Conservation (phyloP, 2,329 filamentous ascomycete species). For the Talaromyces sp. region DNA sequence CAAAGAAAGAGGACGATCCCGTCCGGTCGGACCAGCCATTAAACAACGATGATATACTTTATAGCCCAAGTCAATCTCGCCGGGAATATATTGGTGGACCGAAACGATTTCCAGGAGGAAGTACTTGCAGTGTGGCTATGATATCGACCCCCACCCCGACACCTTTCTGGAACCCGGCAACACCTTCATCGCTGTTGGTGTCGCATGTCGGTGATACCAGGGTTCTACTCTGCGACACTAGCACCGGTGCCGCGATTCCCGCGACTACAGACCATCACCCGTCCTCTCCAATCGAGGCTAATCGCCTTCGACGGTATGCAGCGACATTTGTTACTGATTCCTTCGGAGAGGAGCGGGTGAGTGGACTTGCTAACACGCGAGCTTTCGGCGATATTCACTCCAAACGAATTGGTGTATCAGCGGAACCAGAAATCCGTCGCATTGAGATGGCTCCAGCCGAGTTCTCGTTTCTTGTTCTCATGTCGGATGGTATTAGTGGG, state of each 20-base stretch:
- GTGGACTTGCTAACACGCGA: constrained; percentile 87
- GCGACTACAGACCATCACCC: constrained; percentile 92
- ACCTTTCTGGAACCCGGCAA: constrained; percentile 91
- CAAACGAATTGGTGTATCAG: constrained; percentile 90
- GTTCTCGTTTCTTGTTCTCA: constrained; percentile 83
- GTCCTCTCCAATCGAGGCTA: constrained; percentile 77
- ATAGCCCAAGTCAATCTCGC: constrained; percentile 52
- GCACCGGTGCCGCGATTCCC: constrained; percentile 73
- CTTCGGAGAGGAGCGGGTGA: constrained; percentile 95
- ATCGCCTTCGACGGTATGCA: constrained; percentile 78
- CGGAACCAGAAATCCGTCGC: constrained; percentile 82
- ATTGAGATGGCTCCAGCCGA: constrained; percentile 77
- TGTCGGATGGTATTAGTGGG: constrained; percentile 85
- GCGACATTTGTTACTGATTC: constrained; percentile 88
- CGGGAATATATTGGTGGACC: constrained; percentile 63
- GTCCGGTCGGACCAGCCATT: constrained; percentile 71
- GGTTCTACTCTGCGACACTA: constrained; percentile 82
- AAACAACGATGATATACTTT: constrained; percentile 80
- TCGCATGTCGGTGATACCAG: constrained; percentile 94
- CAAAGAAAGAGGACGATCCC: constrained; percentile 70
- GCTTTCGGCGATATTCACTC: constrained; percentile 88
- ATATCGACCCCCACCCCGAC: constrained; percentile 88
- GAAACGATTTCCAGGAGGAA: constrained; percentile 85
- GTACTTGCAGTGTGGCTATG: constrained; percentile 82
- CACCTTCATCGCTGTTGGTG: constrained; percentile 76